These are phyloP conservation scores for Aspergillus luchuensis DNA, from an alignment of 2,329 filamentous ascomycete genomes.

Conservation along the genomic window DNA sequence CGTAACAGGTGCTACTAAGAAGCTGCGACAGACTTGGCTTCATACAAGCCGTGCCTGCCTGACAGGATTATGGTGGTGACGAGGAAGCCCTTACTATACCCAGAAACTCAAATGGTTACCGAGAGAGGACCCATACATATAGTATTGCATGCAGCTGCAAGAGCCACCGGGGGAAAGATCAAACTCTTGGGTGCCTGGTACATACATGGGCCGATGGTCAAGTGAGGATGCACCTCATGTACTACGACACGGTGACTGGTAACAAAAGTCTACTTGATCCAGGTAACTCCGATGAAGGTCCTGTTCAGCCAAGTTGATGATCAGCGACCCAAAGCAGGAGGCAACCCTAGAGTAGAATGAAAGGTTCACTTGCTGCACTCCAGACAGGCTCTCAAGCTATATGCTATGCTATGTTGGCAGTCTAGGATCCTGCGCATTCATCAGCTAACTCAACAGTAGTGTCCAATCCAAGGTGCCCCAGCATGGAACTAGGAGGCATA, in stretches of 20 bases:
- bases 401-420: background rate
- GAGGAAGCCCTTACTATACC: too few species aligned
- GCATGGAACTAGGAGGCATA: background rate
- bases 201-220: constrained; percentile 18
- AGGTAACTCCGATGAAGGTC: background rate
- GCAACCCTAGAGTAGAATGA: background rate
- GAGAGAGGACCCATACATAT: constrained; percentile 6
- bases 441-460: background rate
- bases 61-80: background rate
- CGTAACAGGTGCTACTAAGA: background rate
- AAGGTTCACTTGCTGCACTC: background rate
- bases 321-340: background rate
- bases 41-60: background rate
- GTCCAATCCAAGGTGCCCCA: background rate
- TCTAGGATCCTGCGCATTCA: too few species aligned
- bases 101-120: background rate
- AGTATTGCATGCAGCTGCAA: constrained; percentile 23
- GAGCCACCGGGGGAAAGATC: constrained; percentile 9
- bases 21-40: background rate
- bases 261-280: constrained; percentile 6
- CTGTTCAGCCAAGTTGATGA: constrained; percentile 6
- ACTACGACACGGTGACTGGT: constrained; percentile 2
- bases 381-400: background rate
- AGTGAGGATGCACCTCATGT: constrained; percentile 12
- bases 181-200: constrained; percentile 9